These are phyloP conservation scores for Phytopythium boreale DNA, from an alignment of 352 stramenopile species.

Conservation along the genomic window DNA sequence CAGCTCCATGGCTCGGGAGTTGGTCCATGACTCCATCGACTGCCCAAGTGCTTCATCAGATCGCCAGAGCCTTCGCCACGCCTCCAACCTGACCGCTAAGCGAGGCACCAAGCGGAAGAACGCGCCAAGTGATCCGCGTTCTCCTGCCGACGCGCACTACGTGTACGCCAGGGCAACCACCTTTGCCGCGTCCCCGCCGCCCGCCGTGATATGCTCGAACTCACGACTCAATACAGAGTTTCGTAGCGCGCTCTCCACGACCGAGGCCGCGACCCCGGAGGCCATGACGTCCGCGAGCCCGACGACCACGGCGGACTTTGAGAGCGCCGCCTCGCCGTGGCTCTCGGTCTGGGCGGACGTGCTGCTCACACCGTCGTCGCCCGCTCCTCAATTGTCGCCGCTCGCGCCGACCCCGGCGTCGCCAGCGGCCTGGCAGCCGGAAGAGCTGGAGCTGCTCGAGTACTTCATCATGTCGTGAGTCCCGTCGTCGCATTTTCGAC, in stretches of 20 bases:
- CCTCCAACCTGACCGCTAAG: not conserved
- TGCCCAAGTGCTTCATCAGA: no score
- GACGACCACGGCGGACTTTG: constrained; percentile 19
- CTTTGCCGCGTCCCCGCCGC: not conserved
- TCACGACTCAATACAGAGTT: not conserved
- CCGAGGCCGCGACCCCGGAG: constrained; percentile 7
- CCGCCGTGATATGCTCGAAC: not conserved
- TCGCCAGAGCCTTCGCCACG: not conserved
- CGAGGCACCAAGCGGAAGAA: not conserved
- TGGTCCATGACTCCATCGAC: not conserved
- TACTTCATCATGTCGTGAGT: constrained; percentile 63
- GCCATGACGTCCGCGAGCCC: constrained; percentile 19
- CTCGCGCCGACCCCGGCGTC: constrained; percentile 6
- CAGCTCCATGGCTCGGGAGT: not conserved
- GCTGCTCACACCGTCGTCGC: constrained; percentile 2
- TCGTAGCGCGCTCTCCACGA: not conserved
- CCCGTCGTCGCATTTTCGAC: not conserved
- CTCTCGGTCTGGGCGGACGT: constrained; percentile 4
- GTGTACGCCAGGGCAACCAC: not conserved
- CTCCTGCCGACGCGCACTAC: not conserved
- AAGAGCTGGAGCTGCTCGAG: constrained; percentile 63
- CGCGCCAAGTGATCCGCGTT: not conserved
- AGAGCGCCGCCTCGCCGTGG: constrained; percentile 16
- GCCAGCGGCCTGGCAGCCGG: constrained; percentile 27
- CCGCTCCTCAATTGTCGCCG: constrained; percentile 1